Percentiles rank a stretch among this genome's conserved stretches.
Evolutionary conservation across 441 rosid genomes (phyloP).

Genomic region (Sinapis alba): DNA sequence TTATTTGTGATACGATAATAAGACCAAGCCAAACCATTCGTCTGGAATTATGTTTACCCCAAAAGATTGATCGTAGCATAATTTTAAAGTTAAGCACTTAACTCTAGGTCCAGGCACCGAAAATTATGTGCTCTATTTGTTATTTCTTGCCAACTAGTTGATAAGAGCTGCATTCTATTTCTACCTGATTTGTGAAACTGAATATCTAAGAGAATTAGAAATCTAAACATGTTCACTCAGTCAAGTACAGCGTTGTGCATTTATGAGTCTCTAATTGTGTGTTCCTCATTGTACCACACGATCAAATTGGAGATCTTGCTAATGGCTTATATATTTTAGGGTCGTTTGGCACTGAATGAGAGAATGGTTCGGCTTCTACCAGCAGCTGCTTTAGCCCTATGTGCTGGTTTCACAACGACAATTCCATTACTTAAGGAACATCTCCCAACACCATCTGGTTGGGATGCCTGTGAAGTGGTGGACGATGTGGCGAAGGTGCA

Average conservation of each 20-base stretch:
- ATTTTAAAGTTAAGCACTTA: conserved; percentile 4
- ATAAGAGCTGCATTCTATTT: conserved; percentile 18
- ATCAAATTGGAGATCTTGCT: conserved; percentile 18
- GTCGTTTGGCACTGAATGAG: conserved; percentile 58
- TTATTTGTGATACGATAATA: conserved; percentile 20
- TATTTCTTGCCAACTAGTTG: conserved; percentile 7
- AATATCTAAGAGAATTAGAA: conserved; percentile 13
- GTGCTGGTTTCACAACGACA: conserved; percentile 72
- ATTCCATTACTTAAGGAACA: conserved; percentile 44
- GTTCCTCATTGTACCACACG: conserved; percentile 16
- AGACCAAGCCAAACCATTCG: not conserved
- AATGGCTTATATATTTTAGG: conserved; percentile 50
- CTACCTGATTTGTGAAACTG: conserved; percentile 28
- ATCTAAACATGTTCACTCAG: conserved; percentile 9
- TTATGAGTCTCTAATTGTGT: conserved; percentile 7
- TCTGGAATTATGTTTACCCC: conserved; percentile 10
- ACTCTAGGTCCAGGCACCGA: conserved; percentile 9
- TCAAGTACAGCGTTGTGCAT: conserved; percentile 9
- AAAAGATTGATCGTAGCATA: conserved; percentile 12
- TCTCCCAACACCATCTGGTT: conserved; percentile 42
- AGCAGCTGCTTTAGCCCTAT: conserved; percentile 80
- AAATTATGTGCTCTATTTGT: not conserved
- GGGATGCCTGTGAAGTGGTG: conserved; percentile 51
- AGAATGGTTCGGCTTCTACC: conserved; percentile 68
- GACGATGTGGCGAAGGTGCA: conserved; percentile 57